Evolutionary conservation across 1,284 basidiomycete species (phyloP).

Genomic region (Pseudozyma sp.): DNA sequence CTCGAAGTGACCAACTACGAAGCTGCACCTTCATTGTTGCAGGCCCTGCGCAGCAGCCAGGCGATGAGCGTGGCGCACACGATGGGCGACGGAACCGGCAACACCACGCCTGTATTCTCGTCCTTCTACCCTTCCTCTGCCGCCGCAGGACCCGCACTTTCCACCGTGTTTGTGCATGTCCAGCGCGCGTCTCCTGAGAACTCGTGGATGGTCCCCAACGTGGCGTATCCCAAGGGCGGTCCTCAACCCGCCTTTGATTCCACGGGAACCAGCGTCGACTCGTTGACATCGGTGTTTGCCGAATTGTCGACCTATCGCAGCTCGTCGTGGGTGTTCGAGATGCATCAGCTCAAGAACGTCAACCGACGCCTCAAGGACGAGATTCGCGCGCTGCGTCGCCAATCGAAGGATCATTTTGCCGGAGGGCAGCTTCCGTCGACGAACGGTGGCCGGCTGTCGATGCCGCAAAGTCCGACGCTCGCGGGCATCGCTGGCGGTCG

Average conservation of each 20-base stretch:
- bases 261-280: constrained; percentile 44
- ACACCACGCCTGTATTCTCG: constrained; percentile 52
- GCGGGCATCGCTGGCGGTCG: constrained; percentile 13
- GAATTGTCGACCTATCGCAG: constrained; percentile 59
- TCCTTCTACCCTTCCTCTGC: constrained; percentile 59
- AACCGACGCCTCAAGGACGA: constrained; percentile 62
- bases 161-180: constrained; percentile 58
- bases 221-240: constrained; percentile 47
- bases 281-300: constrained; percentile 58
- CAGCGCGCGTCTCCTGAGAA: constrained; percentile 44
- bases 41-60: constrained; percentile 49
- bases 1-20: constrained; percentile 55
- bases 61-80: constrained; percentile 53
- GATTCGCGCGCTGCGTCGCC: constrained; percentile 52
- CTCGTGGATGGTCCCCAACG: constrained; percentile 53
- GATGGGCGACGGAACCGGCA: constrained; percentile 48
- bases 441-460: constrained; percentile 23
- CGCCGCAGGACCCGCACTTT: constrained; percentile 42
- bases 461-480: constrained; percentile 29
- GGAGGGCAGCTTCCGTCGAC: constrained; percentile 8
- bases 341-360: constrained; percentile 64
- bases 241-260: constrained; percentile 45
- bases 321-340: constrained; percentile 62
- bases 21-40: constrained; percentile 52
- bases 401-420: constrained; percentile 35